Evolutionary conservation across 768 basidiomycete species (phyloP).

Genomic region (Pluteus cervinus): DNA sequence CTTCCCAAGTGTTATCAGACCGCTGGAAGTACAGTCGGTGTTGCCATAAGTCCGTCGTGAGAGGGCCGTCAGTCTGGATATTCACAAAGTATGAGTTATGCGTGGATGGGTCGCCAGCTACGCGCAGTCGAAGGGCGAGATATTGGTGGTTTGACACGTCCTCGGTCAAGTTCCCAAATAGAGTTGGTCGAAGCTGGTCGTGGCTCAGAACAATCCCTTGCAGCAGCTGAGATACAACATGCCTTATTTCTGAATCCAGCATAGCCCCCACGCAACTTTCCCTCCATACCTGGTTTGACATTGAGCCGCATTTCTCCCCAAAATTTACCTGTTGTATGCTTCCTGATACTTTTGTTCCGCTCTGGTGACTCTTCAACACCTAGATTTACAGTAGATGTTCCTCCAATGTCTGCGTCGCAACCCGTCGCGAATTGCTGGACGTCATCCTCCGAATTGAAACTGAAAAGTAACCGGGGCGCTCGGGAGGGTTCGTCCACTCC

Average conservation of each 20-base stretch:
- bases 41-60: slow-evolving; percentile 89
- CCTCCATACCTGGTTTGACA: slow-evolving; percentile 62
- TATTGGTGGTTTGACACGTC: slow-evolving; percentile 81
- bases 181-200: slow-evolving; percentile 64
- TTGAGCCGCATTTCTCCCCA: slow-evolving; percentile 74
- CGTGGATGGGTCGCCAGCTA: slow-evolving; percentile 70
- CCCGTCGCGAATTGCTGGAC: slow-evolving; percentile 67
- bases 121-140: slow-evolving; percentile 73
- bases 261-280: slow-evolving; percentile 77
- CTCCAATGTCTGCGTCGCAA: slow-evolving; percentile 86
- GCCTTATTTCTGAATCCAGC: slow-evolving; percentile 89
- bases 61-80: slow-evolving; percentile 80
- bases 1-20: slow-evolving; percentile 69
- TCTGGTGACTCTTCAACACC: slow-evolving; percentile 53
- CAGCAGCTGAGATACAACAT: slow-evolving; percentile 3
- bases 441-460: slow-evolving; percentile 55
- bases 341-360: slow-evolving; percentile 38
- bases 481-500: slow-evolving; percentile 63
- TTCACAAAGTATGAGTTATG: slow-evolving; percentile 90
- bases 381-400: slow-evolving; percentile 73
- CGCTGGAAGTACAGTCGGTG: slow-evolving; percentile 80
- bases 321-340: slow-evolving; percentile 57
- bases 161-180: slow-evolving; percentile 83
- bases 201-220: not conserved
- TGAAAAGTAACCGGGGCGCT: slow-evolving; percentile 57